Evolutionary conservation across 2,329 filamentous ascomycete species (phyloP), one percentile per base, ranked within the genome.

Genomic region (Claviceps africana): DNA sequence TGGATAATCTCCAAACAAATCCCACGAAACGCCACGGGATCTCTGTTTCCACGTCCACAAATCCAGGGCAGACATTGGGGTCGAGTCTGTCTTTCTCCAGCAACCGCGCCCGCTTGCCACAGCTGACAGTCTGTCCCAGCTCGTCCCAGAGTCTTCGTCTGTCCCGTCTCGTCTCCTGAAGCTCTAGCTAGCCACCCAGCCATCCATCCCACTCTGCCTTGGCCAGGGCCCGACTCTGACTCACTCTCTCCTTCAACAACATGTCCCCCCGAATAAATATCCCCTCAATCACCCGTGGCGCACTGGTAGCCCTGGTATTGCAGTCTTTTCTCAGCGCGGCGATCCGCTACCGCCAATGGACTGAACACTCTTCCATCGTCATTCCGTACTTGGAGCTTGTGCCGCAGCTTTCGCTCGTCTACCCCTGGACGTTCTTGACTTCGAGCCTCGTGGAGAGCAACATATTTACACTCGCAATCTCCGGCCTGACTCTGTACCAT

Each of bases 361-460:
- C 71, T 49, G 75, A 72, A 62, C 73, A 79, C 67, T 78, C 72
- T 61, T 74, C 76, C 64, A 82, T 85, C 58, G 80, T 88, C 59
- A 82, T 93, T 54, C 88, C 91, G 55, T 97, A 91, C 72, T 77
- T 98, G 55, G 86, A 86, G 51, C 78, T 97, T 56, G 81, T 97
- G 44, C 93, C 93, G 7, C 83, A 88, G 61, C 74, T 83, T 52
- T 91, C 89, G 53, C 72, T 95, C 54, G 77, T 87, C 62, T 96
- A 95, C 64, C 93, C 93, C 0, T 98, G 93, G 93, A 94, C 89
- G 1, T 85, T 95, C 57, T 61, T 94, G 52, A 86, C 87, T 2
- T 85, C 89, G 2, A 87, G 89, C 0, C 77, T 96, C 53, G 88
- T 96, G 48, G 93, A 98, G 72, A 86, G 88, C 68, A 97, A 97